Conservation (phyloP, 2,329 filamentous ascomycete genomes). For the Aspergillus fumigatiaffinis region DNA sequence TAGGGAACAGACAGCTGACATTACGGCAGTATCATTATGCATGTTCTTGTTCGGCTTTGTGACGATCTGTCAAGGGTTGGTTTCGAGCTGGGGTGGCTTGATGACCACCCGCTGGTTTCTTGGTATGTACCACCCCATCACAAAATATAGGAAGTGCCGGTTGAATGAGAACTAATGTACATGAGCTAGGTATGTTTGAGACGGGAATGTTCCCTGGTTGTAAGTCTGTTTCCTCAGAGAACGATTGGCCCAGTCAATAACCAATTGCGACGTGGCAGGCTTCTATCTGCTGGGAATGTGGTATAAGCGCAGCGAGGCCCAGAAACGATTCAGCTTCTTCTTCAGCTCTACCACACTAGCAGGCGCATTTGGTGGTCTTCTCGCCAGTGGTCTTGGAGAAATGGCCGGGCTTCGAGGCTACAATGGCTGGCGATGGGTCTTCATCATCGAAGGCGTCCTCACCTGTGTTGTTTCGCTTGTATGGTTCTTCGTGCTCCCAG, state of each 20-base stretch:
- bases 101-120: slow-evolving; percentile 82
- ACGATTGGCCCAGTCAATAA: neutral
- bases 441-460: slow-evolving; percentile 61
- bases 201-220: slow-evolving; percentile 69
- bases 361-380: slow-evolving; percentile 59
- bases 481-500: slow-evolving; percentile 63
- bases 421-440: slow-evolving; percentile 49
- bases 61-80: slow-evolving; percentile 71
- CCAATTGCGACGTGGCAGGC: slow-evolving; percentile 16
- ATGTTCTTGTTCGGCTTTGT: slow-evolving; percentile 81
- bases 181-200: slow-evolving; percentile 56
- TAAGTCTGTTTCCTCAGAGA: slow-evolving; percentile 29
- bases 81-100: slow-evolving; percentile 71
- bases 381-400: slow-evolving; percentile 58
- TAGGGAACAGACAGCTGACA: neutral
- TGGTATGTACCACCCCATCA: slow-evolving; percentile 30
- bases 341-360: slow-evolving; percentile 68
- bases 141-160: neutral
- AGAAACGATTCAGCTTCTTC: slow-evolving; percentile 91
- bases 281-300: slow-evolving; percentile 70
- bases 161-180: slow-evolving; percentile 1
- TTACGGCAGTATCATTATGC: slow-evolving; percentile 59
- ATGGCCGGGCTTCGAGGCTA: slow-evolving; percentile 58
- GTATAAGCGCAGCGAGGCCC: slow-evolving; percentile 84
- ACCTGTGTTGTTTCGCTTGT: slow-evolving; percentile 59